Evolutionary conservation across 306 rosid genomes (phyloP).

Genomic region (Quercus glauca): DNA sequence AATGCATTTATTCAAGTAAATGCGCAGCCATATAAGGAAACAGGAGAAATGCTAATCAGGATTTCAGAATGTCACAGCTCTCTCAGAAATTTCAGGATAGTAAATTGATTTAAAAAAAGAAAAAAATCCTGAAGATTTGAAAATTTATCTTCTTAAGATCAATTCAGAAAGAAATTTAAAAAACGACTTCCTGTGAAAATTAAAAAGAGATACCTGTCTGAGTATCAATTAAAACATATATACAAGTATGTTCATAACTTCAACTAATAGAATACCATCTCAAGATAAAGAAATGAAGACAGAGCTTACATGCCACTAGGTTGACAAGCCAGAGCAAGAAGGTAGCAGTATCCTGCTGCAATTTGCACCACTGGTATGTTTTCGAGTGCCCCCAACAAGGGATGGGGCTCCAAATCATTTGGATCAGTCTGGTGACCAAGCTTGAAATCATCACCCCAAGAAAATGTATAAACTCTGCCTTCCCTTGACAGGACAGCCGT

Average conservation of each 20-base stretch:
- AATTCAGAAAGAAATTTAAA: not conserved
- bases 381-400: slow-evolving; percentile 81
- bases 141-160: not conserved
- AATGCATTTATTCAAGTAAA: not conserved
- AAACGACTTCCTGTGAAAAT: not conserved
- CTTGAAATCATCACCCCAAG: slow-evolving; percentile 79
- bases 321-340: slow-evolving; percentile 91
- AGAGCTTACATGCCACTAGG: slow-evolving; percentile 87
- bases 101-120: not conserved
- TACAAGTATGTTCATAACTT: not conserved
- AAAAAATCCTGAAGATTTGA: not conserved
- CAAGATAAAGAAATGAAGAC: slow-evolving; percentile 14
- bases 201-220: not conserved
- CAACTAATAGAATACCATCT: not conserved
- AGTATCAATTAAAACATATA: not conserved
- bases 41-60: not conserved
- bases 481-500: slow-evolving; percentile 93
- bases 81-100: not conserved
- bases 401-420: slow-evolving; percentile 68
- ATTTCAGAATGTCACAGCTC: not conserved
- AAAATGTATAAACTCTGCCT: slow-evolving; percentile 85
- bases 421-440: slow-evolving; percentile 89
- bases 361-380: slow-evolving; percentile 88
- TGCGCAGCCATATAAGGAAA: not conserved
- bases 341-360: slow-evolving; percentile 96